Evolutionary conservation across 495 filamentous ascomycete genomes (phyloP).

Genomic region (Halenospora varia): DNA sequence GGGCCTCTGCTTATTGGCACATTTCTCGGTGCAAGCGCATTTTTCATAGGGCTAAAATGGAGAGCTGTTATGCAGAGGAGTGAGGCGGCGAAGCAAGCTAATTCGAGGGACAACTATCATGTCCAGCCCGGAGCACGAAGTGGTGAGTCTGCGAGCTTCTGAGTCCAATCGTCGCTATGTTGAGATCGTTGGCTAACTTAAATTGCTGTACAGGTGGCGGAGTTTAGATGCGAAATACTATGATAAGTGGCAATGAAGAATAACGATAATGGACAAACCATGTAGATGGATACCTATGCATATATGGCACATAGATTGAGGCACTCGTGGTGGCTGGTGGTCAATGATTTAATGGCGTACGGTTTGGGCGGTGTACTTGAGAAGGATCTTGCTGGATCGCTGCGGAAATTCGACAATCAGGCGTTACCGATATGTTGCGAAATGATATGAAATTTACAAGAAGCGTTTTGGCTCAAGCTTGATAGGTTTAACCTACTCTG

Average conservation of each 20-base stretch:
- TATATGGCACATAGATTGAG: background rate
- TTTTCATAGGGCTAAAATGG: slow-evolving; percentile 27
- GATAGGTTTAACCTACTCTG: no score
- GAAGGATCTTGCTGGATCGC: no score
- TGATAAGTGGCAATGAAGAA: background rate
- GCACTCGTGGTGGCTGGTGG: background rate
- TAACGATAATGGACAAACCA: background rate
- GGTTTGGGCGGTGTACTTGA: background rate
- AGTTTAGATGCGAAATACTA: no score
- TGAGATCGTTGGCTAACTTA: background rate
- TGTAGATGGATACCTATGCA: background rate
- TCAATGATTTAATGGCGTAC: background rate
- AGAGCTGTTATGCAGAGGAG: slow-evolving; percentile 18
- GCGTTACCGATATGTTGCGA: background rate
- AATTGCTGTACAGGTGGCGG: background rate
- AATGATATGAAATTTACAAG: no score
- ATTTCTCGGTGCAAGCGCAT: slow-evolving; percentile 12
- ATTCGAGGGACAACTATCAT: slow-evolving; percentile 14
- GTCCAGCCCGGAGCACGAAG: slow-evolving; percentile 22
- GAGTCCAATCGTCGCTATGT: background rate
- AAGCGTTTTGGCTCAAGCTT: no score
- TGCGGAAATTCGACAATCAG: no score
- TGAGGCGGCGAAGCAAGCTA: slow-evolving; percentile 23
- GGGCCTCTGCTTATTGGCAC: slow-evolving; percentile 18
- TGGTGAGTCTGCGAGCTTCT: slow-evolving; percentile 9